phyloP scores from a whole-genome alignment of 2,329 filamentous ascomycete genomes.

The Talaromyces albobiverticillius region DNA sequence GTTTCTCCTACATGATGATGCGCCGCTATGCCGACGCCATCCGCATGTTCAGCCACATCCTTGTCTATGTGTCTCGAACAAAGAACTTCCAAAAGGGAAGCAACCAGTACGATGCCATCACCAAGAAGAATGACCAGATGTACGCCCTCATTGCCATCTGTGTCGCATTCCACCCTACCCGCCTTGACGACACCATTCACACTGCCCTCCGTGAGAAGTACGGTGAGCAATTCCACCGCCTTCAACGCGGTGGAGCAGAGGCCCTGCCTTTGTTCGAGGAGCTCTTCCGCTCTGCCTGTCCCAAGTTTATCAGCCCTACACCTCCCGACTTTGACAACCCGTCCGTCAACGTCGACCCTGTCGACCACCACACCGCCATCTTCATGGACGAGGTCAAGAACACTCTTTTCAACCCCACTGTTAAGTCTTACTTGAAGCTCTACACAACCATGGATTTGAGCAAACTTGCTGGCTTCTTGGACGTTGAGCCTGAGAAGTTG shows the following conservation, averaged over 20 bases:
- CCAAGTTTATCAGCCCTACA: constrained; percentile 98
- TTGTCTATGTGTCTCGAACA: constrained; percentile 96
- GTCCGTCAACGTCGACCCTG: constrained; percentile 89
- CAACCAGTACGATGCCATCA: constrained; percentile 88
- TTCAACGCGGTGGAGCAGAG: constrained; percentile 94
- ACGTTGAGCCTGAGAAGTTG: constrained; percentile 94
- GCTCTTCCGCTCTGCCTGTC: constrained; percentile 95
- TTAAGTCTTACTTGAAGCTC: constrained; percentile 97
- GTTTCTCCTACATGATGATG: constrained; percentile 99
- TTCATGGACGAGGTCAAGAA: constrained; percentile 99
- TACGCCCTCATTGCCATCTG: constrained; percentile 98
- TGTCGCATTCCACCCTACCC: constrained; percentile 94
- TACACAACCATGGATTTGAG: constrained; percentile 99
- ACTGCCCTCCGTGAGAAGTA: constrained; percentile 98
- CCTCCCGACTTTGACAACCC: constrained; percentile 98
- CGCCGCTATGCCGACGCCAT: constrained; percentile 98
- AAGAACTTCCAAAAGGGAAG: constrained; percentile 99
- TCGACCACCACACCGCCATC: constrained; percentile 94
- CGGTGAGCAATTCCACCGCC: constrained; percentile 93
- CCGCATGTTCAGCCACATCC: constrained; percentile 99
- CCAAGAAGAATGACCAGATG: constrained; percentile 99
- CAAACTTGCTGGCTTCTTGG: constrained; percentile 96
- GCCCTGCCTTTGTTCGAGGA: constrained; percentile 96
- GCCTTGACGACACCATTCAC: constrained; percentile 98
- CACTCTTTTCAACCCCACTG: constrained; percentile 95